Evolutionary conservation across 352 stramenopile species (phyloP).

Genomic region (Phytophthora pistaciae): DNA sequence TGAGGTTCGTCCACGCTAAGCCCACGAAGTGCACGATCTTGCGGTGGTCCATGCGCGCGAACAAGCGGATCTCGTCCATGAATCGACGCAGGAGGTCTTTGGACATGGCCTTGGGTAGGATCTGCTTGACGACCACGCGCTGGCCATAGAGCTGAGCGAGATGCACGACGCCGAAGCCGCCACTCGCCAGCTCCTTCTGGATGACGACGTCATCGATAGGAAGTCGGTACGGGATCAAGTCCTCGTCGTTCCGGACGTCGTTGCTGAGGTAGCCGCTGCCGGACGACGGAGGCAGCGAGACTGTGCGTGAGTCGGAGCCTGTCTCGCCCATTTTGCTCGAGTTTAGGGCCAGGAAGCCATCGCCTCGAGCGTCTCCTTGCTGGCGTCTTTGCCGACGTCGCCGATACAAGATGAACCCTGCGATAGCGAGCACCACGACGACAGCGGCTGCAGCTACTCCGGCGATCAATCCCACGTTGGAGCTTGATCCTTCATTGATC

Average conservation of each 20-base stretch:
- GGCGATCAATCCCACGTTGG: conserved; percentile 29
- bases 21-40: conserved; percentile 59
- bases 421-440: conserved; percentile 23
- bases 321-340: conserved; percentile 21
- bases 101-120: conserved; percentile 43
- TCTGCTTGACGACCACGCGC: conserved; percentile 56
- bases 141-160: conserved; percentile 44
- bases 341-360: conserved; percentile 14
- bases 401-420: conserved; percentile 41
- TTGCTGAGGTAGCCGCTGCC: conserved; percentile 51
- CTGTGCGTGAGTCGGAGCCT: conserved; percentile 21
- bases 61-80: conserved; percentile 54
- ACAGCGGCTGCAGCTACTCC: conserved; percentile 28
- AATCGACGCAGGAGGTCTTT: conserved; percentile 50
- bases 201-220: conserved; percentile 55
- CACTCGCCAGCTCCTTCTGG: conserved; percentile 45
- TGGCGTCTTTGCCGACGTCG: conserved; percentile 16
- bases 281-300: conserved; percentile 26
- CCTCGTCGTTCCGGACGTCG: conserved; percentile 72
- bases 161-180: conserved; percentile 68
- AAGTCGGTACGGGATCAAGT: conserved; percentile 61
- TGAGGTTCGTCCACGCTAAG: conserved; percentile 57
- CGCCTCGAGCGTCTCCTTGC: neutral
- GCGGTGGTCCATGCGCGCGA: conserved; percentile 42
- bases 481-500: conserved; percentile 19